A percentile compares a stretch with the other conserved stretches of the same genome.
These are phyloP conservation scores for Dicorynia guianensis DNA, from an alignment of 306 rosid genomes.

Conservation along the genomic window DNA sequence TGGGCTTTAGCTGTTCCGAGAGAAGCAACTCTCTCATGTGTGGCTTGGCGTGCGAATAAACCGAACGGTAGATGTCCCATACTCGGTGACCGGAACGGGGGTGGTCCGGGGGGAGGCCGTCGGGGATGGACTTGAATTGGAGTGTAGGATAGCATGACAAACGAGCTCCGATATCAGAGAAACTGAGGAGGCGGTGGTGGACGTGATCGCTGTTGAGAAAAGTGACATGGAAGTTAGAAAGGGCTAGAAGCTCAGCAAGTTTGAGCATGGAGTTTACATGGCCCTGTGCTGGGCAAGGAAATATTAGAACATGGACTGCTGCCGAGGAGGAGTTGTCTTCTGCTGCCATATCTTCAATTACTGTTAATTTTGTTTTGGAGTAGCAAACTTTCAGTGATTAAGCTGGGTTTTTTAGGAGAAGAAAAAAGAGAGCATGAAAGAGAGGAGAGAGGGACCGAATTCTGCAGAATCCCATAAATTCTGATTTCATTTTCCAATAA, in stretches of 20 bases:
- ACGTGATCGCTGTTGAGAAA: constrained; percentile 51
- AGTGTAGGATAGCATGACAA: constrained; percentile 42
- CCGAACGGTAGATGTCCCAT: no score
- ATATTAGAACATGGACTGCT: constrained; percentile 39
- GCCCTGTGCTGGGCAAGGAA: constrained; percentile 49
- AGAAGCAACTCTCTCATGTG: constrained; percentile 38
- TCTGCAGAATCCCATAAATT: no score
- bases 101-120: constrained; percentile 33
- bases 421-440: no score
- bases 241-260: constrained; percentile 56
- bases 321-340: not conserved
- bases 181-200: constrained; percentile 41
- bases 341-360: not conserved
- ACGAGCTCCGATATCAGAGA: constrained; percentile 33
- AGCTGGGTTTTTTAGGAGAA: no score
- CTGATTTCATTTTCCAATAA: no score
- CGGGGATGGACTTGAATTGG: constrained; percentile 51
- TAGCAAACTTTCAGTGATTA: no score
- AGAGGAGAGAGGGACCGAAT: no score
- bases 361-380: no score
- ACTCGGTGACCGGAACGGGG: not conserved
- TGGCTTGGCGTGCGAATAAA: constrained; percentile 36
- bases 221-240: constrained; percentile 44
- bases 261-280: constrained; percentile 61
- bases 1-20: constrained; percentile 3